Evolutionary conservation across 495 filamentous ascomycete genomes (phyloP), one percentile per base, ranked within the genome.

Genomic region (Annulohypoxylon nitens): DNA sequence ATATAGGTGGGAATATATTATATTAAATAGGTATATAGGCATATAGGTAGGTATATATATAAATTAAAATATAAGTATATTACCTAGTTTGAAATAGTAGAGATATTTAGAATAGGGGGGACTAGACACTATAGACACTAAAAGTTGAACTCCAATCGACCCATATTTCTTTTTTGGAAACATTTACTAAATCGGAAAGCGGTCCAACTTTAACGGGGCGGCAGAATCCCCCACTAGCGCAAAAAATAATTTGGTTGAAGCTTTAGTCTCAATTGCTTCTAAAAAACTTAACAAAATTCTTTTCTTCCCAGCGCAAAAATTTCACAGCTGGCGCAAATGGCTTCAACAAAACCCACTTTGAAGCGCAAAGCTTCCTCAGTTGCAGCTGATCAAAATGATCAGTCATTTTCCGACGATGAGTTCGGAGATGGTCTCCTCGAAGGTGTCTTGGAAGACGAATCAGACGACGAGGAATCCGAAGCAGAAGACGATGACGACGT

Each of bases 371-470:
- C 79, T 73, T 78, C 78, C 25, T 71, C 71, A 4, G 73, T 76
- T 1, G 81, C 82, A 34, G 62, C 75, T 0, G 76, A 83, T 45
- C 77, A 67, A 18, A 75, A 78, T 47, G 73, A 81, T 41, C 80
- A 81, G 59, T 63, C 80, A 34, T 81, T 81, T 70, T 90, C 89
- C 18, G 90, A 91, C 7, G 88, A 90, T 57, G 92, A 93, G 64
- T 86, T 95, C 75, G 86, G 84, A 61, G 82, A 84, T 36, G 87
- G 86, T 0, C 82, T 91, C 34, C 79, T 93, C 8, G 87, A 93
- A 63, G 91, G 90, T 33, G 85, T 89, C 58, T 82, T 93, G 50
- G 85, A 85, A 37, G 78, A 75, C 47, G 75, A 79, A 26, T 87
- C 88, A 61, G 88, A 78, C 30, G 80, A 81, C 33, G 80, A 77